Percentiles rank a stretch among this genome's conserved stretches.
phyloP scores from a whole-genome alignment of 768 basidiomycete species.

The Dictyophora rubrovolvata region DNA sequence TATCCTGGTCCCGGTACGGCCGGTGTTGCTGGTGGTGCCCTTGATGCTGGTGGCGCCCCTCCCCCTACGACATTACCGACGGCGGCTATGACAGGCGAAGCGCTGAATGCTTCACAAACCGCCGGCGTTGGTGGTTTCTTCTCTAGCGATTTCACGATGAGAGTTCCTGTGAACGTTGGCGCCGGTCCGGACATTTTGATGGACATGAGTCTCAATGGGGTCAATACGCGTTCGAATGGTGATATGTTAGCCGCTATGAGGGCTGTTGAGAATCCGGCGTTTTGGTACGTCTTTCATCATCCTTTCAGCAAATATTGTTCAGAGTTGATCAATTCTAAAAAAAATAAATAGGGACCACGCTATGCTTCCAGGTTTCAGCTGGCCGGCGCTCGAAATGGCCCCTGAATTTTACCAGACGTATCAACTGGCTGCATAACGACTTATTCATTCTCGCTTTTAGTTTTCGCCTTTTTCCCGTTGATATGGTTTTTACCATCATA shows the following conservation, averaged over 20 bases:
- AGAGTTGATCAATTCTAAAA: neutral
- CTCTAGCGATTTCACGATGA: neutral
- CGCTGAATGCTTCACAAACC: neutral
- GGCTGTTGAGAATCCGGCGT: constrained; percentile 6
- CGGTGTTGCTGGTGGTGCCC: no score
- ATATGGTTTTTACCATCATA: neutral
- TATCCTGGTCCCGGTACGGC: neutral
- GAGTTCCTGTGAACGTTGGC: neutral
- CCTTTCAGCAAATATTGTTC: neutral
- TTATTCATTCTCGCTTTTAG: neutral
- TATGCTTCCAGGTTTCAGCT: constrained; percentile 9
- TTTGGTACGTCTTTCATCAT: neutral
- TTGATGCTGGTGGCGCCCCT: neutral
- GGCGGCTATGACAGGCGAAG: neutral
- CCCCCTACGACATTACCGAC: neutral
- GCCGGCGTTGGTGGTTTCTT: neutral
- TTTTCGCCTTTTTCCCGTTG: neutral
- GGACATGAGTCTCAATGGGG: neutral
- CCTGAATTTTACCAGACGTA: neutral
- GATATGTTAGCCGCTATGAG: constrained; percentile 7
- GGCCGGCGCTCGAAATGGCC: neutral
- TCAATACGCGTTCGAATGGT: neutral
- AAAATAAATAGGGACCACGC: constrained; percentile 1
- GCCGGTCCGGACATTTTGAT: neutral
- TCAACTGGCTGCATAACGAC: neutral